Conservation (phyloP, 108 stramenopile genomes). For the Nannochloropsis salina region DNA sequence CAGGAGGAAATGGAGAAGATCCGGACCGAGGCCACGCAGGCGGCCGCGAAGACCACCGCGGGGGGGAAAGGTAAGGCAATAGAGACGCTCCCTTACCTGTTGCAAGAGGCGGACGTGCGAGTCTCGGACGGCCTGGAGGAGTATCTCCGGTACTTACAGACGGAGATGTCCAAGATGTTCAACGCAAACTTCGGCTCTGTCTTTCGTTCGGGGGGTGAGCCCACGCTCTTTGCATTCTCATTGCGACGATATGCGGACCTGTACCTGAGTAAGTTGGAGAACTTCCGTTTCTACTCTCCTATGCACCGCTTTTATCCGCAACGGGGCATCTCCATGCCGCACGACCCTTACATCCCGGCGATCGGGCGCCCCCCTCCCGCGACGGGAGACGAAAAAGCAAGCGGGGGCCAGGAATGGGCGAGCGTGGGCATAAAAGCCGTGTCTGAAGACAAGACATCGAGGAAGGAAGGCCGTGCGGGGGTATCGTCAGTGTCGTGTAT, state of each 20-base stretch:
- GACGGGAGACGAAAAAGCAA: not conserved
- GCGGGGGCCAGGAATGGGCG: not conserved
- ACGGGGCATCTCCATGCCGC: slow-evolving; percentile 1
- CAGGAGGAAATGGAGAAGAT: slow-evolving; percentile 38
- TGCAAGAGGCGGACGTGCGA: slow-evolving; percentile 39
- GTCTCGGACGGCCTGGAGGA: slow-evolving; percentile 43
- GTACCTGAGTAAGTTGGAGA: slow-evolving; percentile 46
- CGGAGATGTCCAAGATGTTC: slow-evolving; percentile 37
- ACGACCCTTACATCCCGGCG: slow-evolving; percentile 7
- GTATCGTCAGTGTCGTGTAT: too few relatives aligned
- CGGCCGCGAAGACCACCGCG: not conserved
- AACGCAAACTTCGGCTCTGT: slow-evolving; percentile 54
- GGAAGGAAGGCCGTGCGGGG: too few relatives aligned
- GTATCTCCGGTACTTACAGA: slow-evolving; percentile 27
- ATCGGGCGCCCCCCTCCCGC: not conserved
- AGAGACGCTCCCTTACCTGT: slow-evolving; percentile 14
- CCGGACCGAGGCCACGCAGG: not conserved
- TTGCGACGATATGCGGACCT: slow-evolving; percentile 53
- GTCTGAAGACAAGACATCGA: too few relatives aligned
- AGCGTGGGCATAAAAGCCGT: too few relatives aligned
- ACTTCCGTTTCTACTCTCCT: slow-evolving; percentile 44
- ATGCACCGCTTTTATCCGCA: slow-evolving; percentile 51
- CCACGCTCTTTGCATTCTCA: slow-evolving; percentile 52
- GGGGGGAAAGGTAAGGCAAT: not conserved
- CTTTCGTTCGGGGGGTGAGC: slow-evolving; percentile 46